Evolutionary conservation across 495 filamentous ascomycete genomes (phyloP).

Genomic region (Xanthoparmelia taractica): DNA sequence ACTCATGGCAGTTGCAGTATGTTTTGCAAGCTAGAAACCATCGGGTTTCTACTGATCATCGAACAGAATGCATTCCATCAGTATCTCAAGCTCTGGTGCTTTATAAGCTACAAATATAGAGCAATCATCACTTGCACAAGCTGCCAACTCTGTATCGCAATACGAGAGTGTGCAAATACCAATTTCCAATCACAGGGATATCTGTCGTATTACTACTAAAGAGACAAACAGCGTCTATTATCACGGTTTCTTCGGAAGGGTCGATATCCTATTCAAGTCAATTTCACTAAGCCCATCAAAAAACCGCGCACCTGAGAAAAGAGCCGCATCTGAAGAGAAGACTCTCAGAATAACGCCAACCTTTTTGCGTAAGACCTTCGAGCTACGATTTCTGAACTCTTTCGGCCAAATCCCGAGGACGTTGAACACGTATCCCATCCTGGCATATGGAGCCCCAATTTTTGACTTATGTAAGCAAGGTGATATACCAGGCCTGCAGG

Average conservation of each 20-base stretch:
- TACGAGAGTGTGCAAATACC: background rate
- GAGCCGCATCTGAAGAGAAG: background rate
- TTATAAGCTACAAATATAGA: background rate
- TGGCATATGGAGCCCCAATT: background rate
- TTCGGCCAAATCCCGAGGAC: background rate
- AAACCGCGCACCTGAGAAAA: too few species aligned
- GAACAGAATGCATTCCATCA: background rate
- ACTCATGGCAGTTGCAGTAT: slow-evolving; percentile 1
- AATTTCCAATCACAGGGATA: too few species aligned
- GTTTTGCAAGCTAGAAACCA: background rate
- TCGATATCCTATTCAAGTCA: background rate
- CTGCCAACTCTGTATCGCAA: background rate
- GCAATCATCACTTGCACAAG: background rate
- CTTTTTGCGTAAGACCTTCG: background rate
- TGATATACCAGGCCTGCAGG: slow-evolving; percentile 1
- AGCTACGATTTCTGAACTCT: background rate
- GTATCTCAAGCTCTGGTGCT: background rate
- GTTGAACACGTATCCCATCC: background rate
- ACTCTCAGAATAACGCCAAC: background rate
- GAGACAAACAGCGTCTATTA: background rate
- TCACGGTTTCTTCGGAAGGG: background rate
- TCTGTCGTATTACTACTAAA: background rate
- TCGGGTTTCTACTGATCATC: background rate
- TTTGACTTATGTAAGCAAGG: background rate
- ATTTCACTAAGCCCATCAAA: background rate